These are phyloP conservation scores for Scheffersomyces lignicola DNA, from an alignment of 1,139 yeast species.

Conservation along the genomic window DNA sequence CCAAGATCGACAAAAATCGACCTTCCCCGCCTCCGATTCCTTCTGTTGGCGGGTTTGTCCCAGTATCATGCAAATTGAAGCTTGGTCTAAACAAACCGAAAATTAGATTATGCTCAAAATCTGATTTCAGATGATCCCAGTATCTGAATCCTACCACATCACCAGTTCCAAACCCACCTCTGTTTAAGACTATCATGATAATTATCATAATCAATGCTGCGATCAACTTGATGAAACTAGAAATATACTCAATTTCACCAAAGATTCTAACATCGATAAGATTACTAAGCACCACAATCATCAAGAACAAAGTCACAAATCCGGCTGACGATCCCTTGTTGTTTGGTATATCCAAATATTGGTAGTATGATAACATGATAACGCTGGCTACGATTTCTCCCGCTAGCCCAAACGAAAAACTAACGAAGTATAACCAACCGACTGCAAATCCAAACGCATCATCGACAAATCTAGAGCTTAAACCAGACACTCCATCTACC, in stretches of 20 bases:
- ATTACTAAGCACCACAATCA: constrained; percentile 52
- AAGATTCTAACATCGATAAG: constrained; percentile 68
- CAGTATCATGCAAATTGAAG: constrained; percentile 57
- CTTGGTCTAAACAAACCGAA: constrained; percentile 77
- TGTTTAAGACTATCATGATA: constrained; percentile 62
- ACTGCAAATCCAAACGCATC: constrained; percentile 84
- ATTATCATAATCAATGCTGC: constrained; percentile 57
- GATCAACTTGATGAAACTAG: constrained; percentile 61
- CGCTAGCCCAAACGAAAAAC: constrained; percentile 73
- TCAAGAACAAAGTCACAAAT: constrained; percentile 61
- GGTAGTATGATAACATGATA: constrained; percentile 68
- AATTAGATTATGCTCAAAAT: constrained; percentile 46
- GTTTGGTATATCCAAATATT: constrained; percentile 47
- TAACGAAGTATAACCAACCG: constrained; percentile 76
- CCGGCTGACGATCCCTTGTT: constrained; percentile 57
- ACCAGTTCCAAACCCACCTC: constrained; percentile 48
- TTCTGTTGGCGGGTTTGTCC: constrained; percentile 37
- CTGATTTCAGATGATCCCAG: constrained; percentile 59
- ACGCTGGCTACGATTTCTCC: constrained; percentile 81
- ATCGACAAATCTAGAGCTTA: constrained; percentile 78
- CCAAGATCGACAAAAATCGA: constrained; percentile 60
- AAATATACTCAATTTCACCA: constrained; percentile 72
- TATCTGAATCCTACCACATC: constrained; percentile 58
- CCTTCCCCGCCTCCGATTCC: constrained; percentile 70
- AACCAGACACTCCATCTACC: constrained; percentile 76